Percentiles rank a stretch among this genome's conserved stretches.
phyloP scores from a whole-genome alignment of 495 filamentous ascomycete species.

The Sphaerosporella brunnea region DNA sequence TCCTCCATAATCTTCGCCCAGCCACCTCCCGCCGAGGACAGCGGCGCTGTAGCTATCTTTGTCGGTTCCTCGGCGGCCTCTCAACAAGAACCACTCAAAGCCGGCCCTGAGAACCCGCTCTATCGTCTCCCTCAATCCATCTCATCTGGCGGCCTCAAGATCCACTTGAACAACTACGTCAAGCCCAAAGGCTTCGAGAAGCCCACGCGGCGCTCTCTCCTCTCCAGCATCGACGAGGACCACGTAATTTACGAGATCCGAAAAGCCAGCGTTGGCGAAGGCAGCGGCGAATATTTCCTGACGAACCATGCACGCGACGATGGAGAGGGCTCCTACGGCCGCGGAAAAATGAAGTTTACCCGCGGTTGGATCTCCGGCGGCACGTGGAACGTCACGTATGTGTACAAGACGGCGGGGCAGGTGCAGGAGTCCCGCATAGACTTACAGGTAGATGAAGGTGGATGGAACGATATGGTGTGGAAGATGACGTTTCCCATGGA shows the following conservation, averaged over 20 bases:
- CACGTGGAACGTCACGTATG: constrained; percentile 15
- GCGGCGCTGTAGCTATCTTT: background rate
- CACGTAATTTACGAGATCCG: constrained; percentile 22
- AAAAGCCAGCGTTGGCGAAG: constrained; percentile 17
- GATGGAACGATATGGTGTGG: constrained; percentile 18
- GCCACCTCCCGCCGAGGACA: constrained; percentile 1
- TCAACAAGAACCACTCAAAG: constrained; percentile 7
- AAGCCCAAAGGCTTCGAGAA: background rate
- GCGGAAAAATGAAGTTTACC: constrained; percentile 12
- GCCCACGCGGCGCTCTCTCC: background rate
- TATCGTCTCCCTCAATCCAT: constrained; percentile 24
- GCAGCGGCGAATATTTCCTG: constrained; percentile 12
- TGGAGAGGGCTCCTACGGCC: constrained; percentile 15
- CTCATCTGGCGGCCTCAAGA: constrained; percentile 23
- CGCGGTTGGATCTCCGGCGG: constrained; percentile 17
- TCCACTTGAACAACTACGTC: constrained; percentile 20
- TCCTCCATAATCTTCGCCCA: constrained; percentile 19
- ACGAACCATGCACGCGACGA: constrained; percentile 17
- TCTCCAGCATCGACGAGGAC: constrained; percentile 20
- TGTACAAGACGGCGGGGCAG: constrained; percentile 11
- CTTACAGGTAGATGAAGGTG: constrained; percentile 16
- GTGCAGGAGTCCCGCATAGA: constrained; percentile 12
- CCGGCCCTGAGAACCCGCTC: constrained; percentile 18
- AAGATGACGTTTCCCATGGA: constrained; percentile 18
- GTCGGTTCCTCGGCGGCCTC: background rate